Conservation (phyloP, 257 asterid species). For the Nicotiana tomentosiformis region DNA sequence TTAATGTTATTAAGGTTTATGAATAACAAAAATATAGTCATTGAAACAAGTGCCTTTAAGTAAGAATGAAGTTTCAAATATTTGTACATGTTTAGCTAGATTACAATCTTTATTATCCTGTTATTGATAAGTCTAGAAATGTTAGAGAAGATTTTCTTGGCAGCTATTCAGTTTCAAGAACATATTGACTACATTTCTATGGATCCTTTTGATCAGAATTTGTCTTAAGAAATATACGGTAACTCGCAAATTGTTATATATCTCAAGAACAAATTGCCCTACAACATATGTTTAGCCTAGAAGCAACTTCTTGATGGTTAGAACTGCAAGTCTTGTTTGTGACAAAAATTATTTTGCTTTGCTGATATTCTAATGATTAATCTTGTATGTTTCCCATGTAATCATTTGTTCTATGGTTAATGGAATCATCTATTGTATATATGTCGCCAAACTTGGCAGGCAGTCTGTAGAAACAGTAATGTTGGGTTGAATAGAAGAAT, state of each 20-base stretch:
- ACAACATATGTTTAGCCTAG: not conserved
- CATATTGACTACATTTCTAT: too few relatives aligned
- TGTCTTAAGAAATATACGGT: too few relatives aligned
- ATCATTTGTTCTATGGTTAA: not conserved
- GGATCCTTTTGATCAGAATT: too few relatives aligned
- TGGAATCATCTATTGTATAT: not conserved
- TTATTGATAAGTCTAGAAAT: too few relatives aligned
- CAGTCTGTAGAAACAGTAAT: not conserved
- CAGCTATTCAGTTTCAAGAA: too few relatives aligned
- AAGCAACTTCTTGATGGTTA: not conserved
- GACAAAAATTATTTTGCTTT: not conserved
- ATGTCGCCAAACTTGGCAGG: not conserved
- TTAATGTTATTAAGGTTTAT: too few relatives aligned
- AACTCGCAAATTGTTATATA: too few relatives aligned
- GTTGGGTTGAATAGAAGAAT: not conserved
- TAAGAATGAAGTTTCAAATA: too few relatives aligned
- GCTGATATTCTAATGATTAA: not conserved
- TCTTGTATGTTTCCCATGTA: not conserved
- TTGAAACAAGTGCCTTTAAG: not conserved
- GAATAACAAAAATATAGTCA: too few relatives aligned
- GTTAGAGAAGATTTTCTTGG: too few relatives aligned
- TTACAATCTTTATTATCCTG: too few relatives aligned
- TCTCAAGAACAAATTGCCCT: not conserved
- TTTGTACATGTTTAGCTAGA: too few relatives aligned
- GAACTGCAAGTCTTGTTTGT: not conserved